Conservation (phyloP, 208 protist genomes). For the Trypanosomatidae sp. region DNA sequence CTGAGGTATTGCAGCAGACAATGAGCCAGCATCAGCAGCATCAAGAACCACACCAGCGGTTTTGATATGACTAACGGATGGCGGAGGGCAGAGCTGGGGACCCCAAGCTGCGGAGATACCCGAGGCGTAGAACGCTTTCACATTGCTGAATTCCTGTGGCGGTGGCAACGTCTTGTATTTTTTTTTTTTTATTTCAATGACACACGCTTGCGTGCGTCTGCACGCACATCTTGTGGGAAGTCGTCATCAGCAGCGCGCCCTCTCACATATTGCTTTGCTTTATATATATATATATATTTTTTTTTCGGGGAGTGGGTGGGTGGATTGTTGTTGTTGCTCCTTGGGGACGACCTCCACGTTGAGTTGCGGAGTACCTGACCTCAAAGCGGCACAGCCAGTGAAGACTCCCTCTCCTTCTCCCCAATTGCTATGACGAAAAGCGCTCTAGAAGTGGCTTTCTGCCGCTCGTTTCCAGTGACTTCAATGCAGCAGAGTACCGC, state of each 20-base stretch:
- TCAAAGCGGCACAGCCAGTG: no score
- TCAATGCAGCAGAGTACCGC: background rate
- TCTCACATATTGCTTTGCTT: background rate
- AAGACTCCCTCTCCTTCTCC: background rate
- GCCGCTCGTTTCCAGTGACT: background rate
- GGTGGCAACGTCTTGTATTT: background rate
- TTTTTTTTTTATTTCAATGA: conserved; percentile 9
- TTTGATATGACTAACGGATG: background rate
- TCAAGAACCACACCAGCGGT: background rate
- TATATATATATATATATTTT: background rate
- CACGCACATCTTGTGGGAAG: background rate
- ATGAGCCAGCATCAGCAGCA: conserved; percentile 8
- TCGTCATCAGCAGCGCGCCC: background rate
- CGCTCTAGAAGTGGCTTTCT: background rate
- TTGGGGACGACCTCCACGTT: no score
- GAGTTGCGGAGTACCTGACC: no score
- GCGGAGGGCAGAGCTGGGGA: background rate
- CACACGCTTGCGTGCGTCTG: background rate
- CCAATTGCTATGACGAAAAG: background rate
- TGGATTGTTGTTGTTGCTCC: no score
- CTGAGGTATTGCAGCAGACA: conserved; percentile 4
- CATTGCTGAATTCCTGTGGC: background rate
- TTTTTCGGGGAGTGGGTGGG: background rate
- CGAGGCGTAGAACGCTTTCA: background rate
- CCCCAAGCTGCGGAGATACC: background rate